A percentile compares a stretch with the other conserved stretches of the same genome.
Conservation (phyloP, 345 rosid genomes). For the Lenwebbia sp. region DNA sequence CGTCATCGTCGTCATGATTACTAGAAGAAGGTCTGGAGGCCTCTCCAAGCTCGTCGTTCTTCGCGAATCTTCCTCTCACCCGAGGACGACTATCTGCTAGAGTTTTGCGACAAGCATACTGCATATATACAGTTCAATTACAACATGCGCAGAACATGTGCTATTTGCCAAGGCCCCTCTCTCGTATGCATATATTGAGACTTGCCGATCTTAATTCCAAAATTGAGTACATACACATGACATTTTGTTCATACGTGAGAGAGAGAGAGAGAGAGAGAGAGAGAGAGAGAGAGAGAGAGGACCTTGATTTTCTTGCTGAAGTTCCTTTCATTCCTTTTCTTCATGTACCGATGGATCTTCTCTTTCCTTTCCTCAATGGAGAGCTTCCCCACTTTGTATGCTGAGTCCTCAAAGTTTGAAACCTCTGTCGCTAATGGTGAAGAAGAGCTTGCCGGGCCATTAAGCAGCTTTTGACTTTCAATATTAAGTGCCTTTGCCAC, state of each 20-base stretch:
- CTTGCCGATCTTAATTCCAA: too few relatives aligned
- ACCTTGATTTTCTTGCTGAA: conserved; percentile 99
- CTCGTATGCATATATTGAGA: too few relatives aligned
- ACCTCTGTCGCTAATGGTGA: conserved; percentile 46
- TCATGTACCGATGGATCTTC: conserved; percentile 82
- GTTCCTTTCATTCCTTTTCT: conserved; percentile 89
- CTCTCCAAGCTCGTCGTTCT: conserved; percentile 7
- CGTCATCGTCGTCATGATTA: conserved; percentile 66
- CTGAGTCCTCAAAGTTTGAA: conserved; percentile 62
- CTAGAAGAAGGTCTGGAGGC: conserved; percentile 23
- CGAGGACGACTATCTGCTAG: conserved; percentile 92
- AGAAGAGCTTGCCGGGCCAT: conserved; percentile 22
- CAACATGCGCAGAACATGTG: too few relatives aligned
- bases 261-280: too few relatives aligned
- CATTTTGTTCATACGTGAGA: too few relatives aligned
- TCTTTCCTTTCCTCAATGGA: conserved; percentile 83
- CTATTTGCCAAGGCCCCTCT: not conserved
- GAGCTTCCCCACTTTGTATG: conserved; percentile 67
- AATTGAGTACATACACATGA: too few relatives aligned
- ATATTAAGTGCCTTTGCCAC: conserved; percentile 31
- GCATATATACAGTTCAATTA: not conserved
- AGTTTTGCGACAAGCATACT: conserved; percentile 95
- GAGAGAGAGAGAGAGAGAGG: not conserved
- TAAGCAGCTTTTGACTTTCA: conserved; percentile 42
- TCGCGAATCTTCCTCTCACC: conserved; percentile 92